phyloP scores from a whole-genome alignment of 2,329 filamentous ascomycete species.

The Curvularia lunata region DNA sequence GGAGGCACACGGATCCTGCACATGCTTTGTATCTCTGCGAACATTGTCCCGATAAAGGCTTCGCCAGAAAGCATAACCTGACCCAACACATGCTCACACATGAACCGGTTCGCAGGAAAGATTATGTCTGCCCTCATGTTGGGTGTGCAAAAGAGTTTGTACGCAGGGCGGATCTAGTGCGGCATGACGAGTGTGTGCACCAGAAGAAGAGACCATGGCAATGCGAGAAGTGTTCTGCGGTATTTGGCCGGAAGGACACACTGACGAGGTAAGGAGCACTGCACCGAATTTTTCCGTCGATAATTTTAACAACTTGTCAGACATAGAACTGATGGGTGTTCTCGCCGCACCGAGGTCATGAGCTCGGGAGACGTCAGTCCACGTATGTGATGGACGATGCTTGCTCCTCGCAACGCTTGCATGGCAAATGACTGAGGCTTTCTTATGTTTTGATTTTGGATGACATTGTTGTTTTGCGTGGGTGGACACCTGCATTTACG shows the following conservation, averaged over 20 bases:
- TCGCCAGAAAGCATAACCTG: slow-evolving; percentile 85
- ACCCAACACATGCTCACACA: slow-evolving; percentile 87
- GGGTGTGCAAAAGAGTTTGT: slow-evolving; percentile 79
- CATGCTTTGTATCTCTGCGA: slow-evolving; percentile 67
- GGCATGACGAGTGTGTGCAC: slow-evolving; percentile 69
- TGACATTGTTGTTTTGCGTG: slow-evolving; percentile 12
- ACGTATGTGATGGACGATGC: background rate
- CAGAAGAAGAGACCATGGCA: slow-evolving; percentile 72
- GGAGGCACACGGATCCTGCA: slow-evolving; percentile 26
- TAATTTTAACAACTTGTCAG: slow-evolving; percentile 53
- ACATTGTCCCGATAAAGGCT: slow-evolving; percentile 73
- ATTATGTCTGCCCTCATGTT: slow-evolving; percentile 69
- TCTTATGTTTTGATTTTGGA: slow-evolving; percentile 3
- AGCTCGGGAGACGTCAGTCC: slow-evolving; percentile 5
- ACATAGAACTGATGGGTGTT: slow-evolving; percentile 78
- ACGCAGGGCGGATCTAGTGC: slow-evolving; percentile 76
- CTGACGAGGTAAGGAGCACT: slow-evolving; percentile 69
- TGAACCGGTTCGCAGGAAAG: slow-evolving; percentile 73
- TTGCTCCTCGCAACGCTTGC: background rate
- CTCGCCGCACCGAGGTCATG: slow-evolving; percentile 58
- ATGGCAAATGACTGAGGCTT: background rate
- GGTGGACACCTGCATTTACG: slow-evolving; percentile 25
- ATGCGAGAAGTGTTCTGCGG: slow-evolving; percentile 72
- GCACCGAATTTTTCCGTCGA: background rate
- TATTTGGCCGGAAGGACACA: slow-evolving; percentile 82